Base-by-base conservation (phyloP, 768 basidiomycete species). In the Leccinum subgranulosum region DNA sequence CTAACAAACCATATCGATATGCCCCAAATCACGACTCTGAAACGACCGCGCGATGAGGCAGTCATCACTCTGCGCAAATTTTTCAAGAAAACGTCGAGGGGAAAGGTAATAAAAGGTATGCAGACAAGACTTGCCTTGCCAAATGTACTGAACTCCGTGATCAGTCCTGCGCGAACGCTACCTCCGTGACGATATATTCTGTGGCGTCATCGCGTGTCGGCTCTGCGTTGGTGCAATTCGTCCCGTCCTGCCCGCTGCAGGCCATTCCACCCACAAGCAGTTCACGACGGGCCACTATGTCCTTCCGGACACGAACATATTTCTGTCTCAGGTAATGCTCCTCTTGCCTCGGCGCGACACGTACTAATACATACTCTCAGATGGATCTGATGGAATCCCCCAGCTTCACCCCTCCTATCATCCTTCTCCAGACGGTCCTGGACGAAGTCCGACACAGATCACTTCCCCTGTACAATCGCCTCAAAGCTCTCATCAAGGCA, bases 401-500 rank as follows among this genome's bases (percentile, higher is more conserved):
- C 2, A 75, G 85, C 1, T 91, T 95, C 64, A 80, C 75, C 0
- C 78, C 88, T 1, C 93, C 95, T 0, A 85, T 98, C 54, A 87
- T 99, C 55, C 77, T 99, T 23, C 82, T 97, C 2, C 96, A 98
- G 74, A 99, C 96, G 0, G 95, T 98, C 2, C 78, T 98, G 53
- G 92, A 97, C 62, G 97, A 99, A 84, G 94, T 98, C 58, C 82
- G 96, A 57, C 97, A 98, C 70, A 83, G 97, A 19, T 94, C 91
- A 1, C 75, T 98, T 25, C 96, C 96, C 4, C 75, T 98, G 15
- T 94, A 92, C 74, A 98, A 94, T 70, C 88, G 95, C 31, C 80
- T 99, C 60, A 95, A 92, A 64, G 84, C 88, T 1, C 79, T 98
- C 49, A 80, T 88, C 29, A 89, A 85, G 60, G 83, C 86, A 62